Conservation (phyloP, 2,329 filamentous ascomycete species). For the Pseudogymnoascus sp. region DNA sequence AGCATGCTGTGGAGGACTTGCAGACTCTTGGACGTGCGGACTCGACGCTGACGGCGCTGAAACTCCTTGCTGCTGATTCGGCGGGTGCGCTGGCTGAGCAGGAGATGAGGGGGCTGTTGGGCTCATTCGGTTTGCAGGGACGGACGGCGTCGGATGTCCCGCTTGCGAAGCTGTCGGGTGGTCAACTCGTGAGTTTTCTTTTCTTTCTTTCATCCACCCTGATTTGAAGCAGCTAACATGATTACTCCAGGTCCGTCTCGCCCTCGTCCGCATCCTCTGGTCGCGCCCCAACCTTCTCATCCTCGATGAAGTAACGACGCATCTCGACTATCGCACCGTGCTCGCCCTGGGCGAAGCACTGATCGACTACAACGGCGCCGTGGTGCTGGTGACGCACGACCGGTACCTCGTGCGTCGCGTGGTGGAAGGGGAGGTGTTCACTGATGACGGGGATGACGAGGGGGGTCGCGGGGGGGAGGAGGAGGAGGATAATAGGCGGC, state of each 20-base stretch:
- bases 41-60: slow-evolving; percentile 53
- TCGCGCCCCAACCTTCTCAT: slow-evolving; percentile 96
- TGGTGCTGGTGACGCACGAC: slow-evolving; percentile 74
- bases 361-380: slow-evolving; percentile 60
- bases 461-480: slow-evolving; percentile 36
- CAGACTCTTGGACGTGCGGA: slow-evolving; percentile 42
- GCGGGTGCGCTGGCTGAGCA: slow-evolving; percentile 52
- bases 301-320: slow-evolving; percentile 92
- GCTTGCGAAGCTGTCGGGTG: slow-evolving; percentile 65
- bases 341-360: slow-evolving; percentile 60
- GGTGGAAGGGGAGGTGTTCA: slow-evolving; percentile 50
- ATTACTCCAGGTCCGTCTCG: slow-evolving; percentile 46
- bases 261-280: slow-evolving; percentile 89
- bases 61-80: slow-evolving; percentile 49
- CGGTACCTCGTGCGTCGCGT: slow-evolving; percentile 71
- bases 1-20: slow-evolving; percentile 66
- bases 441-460: slow-evolving; percentile 33
- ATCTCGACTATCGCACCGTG: slow-evolving; percentile 76
- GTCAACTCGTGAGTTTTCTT: slow-evolving; percentile 51
- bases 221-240: slow-evolving; percentile 30
- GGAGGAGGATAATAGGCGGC: slow-evolving; percentile 39
- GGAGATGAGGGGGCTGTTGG: slow-evolving; percentile 56
- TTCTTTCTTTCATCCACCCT: not conserved
- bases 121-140: slow-evolving; percentile 61
- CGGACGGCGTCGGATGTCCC: slow-evolving; percentile 65